phyloP scores from a whole-genome alignment of 2,329 filamentous ascomycete genomes.

The Arthroderma uncinatum region DNA sequence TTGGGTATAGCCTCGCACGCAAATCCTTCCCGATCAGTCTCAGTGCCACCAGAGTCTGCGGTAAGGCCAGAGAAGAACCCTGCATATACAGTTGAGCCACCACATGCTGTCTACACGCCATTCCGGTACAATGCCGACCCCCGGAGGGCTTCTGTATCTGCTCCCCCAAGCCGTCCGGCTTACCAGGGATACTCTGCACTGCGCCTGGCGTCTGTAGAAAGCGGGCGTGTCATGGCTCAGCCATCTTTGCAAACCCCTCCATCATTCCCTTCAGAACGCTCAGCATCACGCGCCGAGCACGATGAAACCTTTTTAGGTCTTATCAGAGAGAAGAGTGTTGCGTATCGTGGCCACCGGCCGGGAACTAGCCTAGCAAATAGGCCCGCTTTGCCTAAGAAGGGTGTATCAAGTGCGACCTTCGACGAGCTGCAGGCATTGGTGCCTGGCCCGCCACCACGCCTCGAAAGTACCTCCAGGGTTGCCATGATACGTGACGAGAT shows the following conservation, averaged over 20 bases:
- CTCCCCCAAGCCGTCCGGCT: constrained; percentile 31
- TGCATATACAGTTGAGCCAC: constrained; percentile 22
- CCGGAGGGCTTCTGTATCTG: constrained; percentile 31
- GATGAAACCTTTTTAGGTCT: constrained; percentile 39
- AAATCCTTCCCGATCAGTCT: constrained; percentile 12
- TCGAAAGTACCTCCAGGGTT: constrained; percentile 26
- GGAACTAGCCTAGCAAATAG: constrained; percentile 21
- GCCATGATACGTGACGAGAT: constrained; percentile 25
- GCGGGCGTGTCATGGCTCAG: constrained; percentile 34
- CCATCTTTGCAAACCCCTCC: constrained; percentile 14
- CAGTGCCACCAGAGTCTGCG: constrained; percentile 17
- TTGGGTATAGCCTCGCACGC: not conserved
- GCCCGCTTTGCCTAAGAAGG: constrained; percentile 23
- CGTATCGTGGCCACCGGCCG: constrained; percentile 25
- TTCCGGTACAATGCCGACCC: constrained; percentile 36
- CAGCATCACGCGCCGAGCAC: constrained; percentile 22
- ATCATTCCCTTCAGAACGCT: constrained; percentile 6
- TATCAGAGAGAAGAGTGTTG: constrained; percentile 36
- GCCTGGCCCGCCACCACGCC: constrained; percentile 24
- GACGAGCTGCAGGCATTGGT: constrained; percentile 29
- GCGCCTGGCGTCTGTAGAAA: constrained; percentile 35
- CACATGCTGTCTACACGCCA: constrained; percentile 34
- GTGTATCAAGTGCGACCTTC: constrained; percentile 20
- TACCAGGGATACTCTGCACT: constrained; percentile 39
- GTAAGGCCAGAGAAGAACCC: constrained; percentile 9